phyloP scores from a whole-genome alignment of 2,329 filamentous ascomycete species.

The Trichoderma sp. region DNA sequence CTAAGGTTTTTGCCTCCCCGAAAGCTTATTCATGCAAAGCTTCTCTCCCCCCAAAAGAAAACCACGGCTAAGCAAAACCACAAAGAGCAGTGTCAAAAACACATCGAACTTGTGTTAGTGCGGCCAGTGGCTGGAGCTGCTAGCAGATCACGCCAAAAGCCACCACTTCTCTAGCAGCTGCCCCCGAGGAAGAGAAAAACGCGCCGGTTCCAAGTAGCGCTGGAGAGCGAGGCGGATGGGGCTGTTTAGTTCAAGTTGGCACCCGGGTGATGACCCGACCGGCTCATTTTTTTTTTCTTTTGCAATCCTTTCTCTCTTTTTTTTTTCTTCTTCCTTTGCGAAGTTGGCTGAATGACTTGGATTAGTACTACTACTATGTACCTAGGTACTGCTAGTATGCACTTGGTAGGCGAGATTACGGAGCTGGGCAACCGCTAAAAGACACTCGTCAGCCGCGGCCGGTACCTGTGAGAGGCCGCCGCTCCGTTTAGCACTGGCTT shows the following conservation, averaged over 20 bases:
- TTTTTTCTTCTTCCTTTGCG: no score
- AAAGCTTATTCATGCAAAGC: not conserved
- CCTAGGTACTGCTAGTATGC: no score
- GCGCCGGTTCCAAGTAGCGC: no score
- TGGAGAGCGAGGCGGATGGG: not conserved
- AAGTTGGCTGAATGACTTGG: no score
- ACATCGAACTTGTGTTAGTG: not conserved
- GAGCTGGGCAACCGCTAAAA: not conserved
- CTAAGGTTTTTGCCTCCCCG: not conserved
- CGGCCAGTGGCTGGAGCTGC: not conserved
- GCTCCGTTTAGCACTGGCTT: not conserved
- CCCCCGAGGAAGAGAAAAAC: not conserved
- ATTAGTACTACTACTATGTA: no score
- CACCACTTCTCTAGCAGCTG: not conserved
- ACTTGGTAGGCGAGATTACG: not conserved
- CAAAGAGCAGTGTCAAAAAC: not conserved
- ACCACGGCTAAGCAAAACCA: not conserved
- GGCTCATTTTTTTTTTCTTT: not conserved
- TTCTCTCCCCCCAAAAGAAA: not conserved
- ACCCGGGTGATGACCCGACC: not conserved
- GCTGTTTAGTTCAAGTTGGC: not conserved
- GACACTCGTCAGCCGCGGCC: not conserved
- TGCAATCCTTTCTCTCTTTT: not conserved
- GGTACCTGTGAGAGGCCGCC: constrained; percentile 2
- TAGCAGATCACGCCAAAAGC: not conserved